Base-by-base conservation (phyloP, 768 basidiomycete genomes). In the Dioszegia aurantiaca region DNA sequence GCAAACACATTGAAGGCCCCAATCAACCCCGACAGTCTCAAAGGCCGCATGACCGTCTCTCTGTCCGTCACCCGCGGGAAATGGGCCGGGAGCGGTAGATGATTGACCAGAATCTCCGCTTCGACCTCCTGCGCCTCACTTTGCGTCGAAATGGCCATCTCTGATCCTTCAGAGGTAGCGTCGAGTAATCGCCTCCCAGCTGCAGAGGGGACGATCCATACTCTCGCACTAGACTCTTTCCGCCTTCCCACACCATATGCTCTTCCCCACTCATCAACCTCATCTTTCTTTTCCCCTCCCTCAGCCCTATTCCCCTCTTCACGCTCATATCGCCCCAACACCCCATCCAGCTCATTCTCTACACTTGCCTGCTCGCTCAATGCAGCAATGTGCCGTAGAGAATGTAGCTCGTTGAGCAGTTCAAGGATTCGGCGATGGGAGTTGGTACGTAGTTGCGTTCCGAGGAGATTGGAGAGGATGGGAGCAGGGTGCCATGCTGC, bases 221-320 rank as follows among this genome's bases (percentile, higher is more conserved):
- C 91, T 37, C 90, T 83, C 33, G 93, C 91, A 0, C 86, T 80
- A 66, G 88, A 89, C 59, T 90, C 90, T 78, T 98, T 98, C 64
- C 93, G 82, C 77, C 85, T 83, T 37, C 93, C 93, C 47, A 87
- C 71, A 0, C 88, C 88, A 71, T 90, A 89, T n/a, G 86, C 85
- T 58, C 93, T 81, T n/a, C 90, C 90, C 56, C 82, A 82, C 43
- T 82, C 79, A 74, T 97, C 93, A 79, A 68, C 86, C 85, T 62
- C 83, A 83, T 83, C 65, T 80, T 77, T 82, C 78, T 43, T 31
- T 48, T 52, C 28, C 6, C 17, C 33, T 1, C n/a, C 45, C 21
- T 30, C 46, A 33, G 42, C 39, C 26, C 48, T 14, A 17, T 16
- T 27, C n/a, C 31, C 17, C 21, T 65, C 44, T 21, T 46, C 52